Base-by-base conservation (phyloP, 1,284 basidiomycete species). In the Neonothopanus nambi region DNA sequence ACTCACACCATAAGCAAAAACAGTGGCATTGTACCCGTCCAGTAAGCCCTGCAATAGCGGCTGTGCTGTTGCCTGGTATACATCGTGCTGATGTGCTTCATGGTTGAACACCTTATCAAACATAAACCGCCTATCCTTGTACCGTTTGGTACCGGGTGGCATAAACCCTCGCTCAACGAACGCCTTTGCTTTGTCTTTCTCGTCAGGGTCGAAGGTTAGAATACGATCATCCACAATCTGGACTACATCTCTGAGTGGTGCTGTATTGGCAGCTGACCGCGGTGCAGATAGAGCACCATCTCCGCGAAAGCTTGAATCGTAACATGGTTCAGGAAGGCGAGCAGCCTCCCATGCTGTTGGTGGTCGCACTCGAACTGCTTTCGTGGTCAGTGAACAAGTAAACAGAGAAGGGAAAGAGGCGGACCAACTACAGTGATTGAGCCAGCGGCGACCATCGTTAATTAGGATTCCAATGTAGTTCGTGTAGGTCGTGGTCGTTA, bases 1-100 rank as follows among this genome's bases (percentile, higher is more conserved):
- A 78, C 92, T 70, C 69, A 98, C 95, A 36, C 95, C 95, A 68
- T 98, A 97, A 3, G 95, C 95, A 76, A 98, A 98, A 7, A 96
- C 91, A 6, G 95, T 98, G 30, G 94, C 90, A 64, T 98, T 97
- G 73, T 85, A 98, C n/a, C 95, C 95, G 62, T 96, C 89, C 56
- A 98, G 73, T 15, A 98, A 74, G 35, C 90, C 87, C 57, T 83
- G 78, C 18, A 98, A 75, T 40, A 98, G 74, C 30, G 92, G 92
- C 65, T 88, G 87, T 11, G 93, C 82, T 4, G 94, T 96, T 49
- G 84, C 76, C 61, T 87, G 85, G 66, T 93, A 98, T 9, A 98
- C 90, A 55, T 93, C 89, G 58, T 84, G 80, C 70, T 98, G 95
- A 17, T 75, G 77, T 23, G 91, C 81, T 37, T 89, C 82, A 65